Evolutionary conservation across 805 yeast genomes (phyloP), one percentile per base, ranked within the genome.

Genomic region (Lachancea mirantina): DNA sequence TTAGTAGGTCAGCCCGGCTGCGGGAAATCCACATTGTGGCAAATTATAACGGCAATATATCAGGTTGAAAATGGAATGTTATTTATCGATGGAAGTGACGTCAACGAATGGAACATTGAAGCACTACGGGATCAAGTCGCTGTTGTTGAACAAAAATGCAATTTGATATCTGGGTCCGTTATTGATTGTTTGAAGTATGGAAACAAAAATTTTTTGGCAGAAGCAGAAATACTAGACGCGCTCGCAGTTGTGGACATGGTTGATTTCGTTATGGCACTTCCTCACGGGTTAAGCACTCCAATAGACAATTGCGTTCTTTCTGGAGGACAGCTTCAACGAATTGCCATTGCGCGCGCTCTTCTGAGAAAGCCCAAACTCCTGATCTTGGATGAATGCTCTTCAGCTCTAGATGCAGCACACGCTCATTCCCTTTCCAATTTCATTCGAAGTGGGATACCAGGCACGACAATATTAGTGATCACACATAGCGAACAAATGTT

Each of bases 281-380:
- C 82, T 0, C 61, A 69, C 2, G 80, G 81, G 0, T 49, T 84
- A 14, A 64, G 75, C 23, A 72, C 95, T 0, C 48, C 57, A 9
- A 60, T 89, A 15, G 80, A 78, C 2, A 52, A 59, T 0, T 48
- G 59, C 0, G 44, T 73, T 26, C 55, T 89, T 2, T 87, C 96
- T 1, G 94, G 95, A 17, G 98, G 98, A 2, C 97, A 92, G 54
- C 66, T 80, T 6, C 97, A 92, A 52, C 61, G 96, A 35, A 52
- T 92, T 2, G 78, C 92, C 0, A 74, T 92, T 32, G 95, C 89
- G 0, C 67, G 97, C 31, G 92, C 95, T 0, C 41, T 92, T 3
- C 37, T 88, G 4, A 59, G 88, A 22, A 62, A 67, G 14, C 92
- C 96, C 0, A 57, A 74, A 24, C 59, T 87, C 4, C 49, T 75